A percentile compares a stretch with the other conserved stretches of the same genome.
Conservation (phyloP, 768 basidiomycete genomes). For the Pleurotus eryngii region DNA sequence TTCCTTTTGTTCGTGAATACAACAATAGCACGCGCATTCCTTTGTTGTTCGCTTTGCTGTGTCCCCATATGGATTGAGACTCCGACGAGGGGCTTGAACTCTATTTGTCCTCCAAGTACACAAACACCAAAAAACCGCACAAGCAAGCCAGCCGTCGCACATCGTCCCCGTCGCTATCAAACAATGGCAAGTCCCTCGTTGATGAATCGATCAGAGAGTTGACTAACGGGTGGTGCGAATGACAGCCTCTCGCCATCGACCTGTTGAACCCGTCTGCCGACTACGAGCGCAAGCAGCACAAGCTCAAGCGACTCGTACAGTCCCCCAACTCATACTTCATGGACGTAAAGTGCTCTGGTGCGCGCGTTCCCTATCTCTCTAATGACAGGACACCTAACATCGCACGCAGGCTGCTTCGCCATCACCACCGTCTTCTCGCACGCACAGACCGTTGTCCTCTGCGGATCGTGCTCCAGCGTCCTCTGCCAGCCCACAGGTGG, state of each 20-base stretch:
- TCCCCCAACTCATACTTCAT: conserved; percentile 99
- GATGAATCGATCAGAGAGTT: no score
- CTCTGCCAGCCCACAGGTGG: conserved; percentile 99
- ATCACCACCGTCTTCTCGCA: conserved; percentile 99
- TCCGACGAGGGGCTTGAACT: conserved; percentile 6
- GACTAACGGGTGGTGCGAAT: no score
- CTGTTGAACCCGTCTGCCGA: conserved; percentile 94
- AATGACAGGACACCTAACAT: conserved; percentile 8
- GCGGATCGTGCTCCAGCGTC: conserved; percentile 88
- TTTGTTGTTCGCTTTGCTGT: not conserved
- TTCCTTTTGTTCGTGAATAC: not conserved
- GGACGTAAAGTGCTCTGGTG: conserved; percentile 99
- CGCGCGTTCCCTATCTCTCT: conserved; percentile 23
- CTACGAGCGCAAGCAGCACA: conserved; percentile 87
- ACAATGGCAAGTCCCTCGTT: conserved; percentile 2
- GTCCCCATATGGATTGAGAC: not conserved
- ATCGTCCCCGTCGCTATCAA: conserved; percentile 14
- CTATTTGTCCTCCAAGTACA: not conserved
- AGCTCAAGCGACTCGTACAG: conserved; percentile 99
- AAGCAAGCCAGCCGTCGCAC: not conserved
- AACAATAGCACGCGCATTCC: not conserved
- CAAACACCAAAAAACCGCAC: conserved; percentile 1
- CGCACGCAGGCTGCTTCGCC: conserved; percentile 74
- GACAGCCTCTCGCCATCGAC: conserved; percentile 92
- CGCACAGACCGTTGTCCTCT: conserved; percentile 95